Evolutionary conservation across 2,329 filamentous ascomycete genomes (phyloP), one percentile per base, ranked within the genome.

Genomic region (Epichloe sylvatica): DNA sequence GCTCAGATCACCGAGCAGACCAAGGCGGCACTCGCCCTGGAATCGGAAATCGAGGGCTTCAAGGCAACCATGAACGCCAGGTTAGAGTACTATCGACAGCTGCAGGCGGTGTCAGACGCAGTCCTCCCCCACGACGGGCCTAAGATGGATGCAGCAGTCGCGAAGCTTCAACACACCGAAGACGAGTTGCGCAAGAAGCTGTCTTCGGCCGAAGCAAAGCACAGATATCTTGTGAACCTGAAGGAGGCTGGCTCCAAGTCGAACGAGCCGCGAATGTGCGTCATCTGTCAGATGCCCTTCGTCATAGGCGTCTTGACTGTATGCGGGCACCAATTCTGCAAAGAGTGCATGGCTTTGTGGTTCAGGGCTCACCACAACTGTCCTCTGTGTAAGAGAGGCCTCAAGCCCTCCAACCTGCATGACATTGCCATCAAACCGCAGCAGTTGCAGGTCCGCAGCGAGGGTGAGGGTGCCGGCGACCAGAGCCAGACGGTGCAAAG

Each of bases 291-390:
- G 59, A 75, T 77, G 11, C 62, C 72, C 0, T 94, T 96, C 58
- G 81, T 84, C 51, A 71, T 80, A n/a, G 91, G 91, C 48, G 79
- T 85, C 47, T 71, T 91, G 53, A 96, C 91, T 0, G 77, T 88
- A 1, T 97, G 92, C 62, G 91, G 91, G 0, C 92, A 98, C 61
- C 80, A 88, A 55, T 97, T 89, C 62, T 96, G 91, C 70, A 89
- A 87, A 59, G 84, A 87, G 30, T 97, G 92, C 64, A 83, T 97
- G 56, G 73, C 74, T 37, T 57, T 80, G 12, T 97, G 92, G 92
- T 87, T 84, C 70, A 73, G 71, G 50, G 72, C 78, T 34, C 81
- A 89, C 57, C 77, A 73, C 17, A 91, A 78, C 47, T 97, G 91
- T 57, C 91, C 91, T 0, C 75, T 87, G 5, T 98, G 92, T 72